Base-by-base conservation (phyloP, 768 basidiomycete species). In the Amanita pseudoporphyria region DNA sequence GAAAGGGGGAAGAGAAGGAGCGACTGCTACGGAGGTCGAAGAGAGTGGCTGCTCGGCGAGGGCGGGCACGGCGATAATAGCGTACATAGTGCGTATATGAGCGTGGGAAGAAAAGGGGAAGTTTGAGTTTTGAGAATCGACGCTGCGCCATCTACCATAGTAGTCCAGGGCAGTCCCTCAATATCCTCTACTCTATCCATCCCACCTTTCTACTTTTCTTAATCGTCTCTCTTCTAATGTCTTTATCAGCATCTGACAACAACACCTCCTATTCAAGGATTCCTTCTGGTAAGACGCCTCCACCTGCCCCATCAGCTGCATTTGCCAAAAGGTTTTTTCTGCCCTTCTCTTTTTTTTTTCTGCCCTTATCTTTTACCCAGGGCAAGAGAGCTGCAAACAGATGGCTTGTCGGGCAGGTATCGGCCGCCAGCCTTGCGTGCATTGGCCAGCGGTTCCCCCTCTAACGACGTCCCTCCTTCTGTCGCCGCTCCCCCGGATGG, bases 301-400 rank as follows among this genome's bases (percentile, higher is more conserved):
- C 88, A 53, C 88, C 89, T 47, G 89, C 88, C 13, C 89, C 89
- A 49, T 92, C 89, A 50, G 88, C 89, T 55, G 89, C 87, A 19
- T 91, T 75, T 66, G 87, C 88, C 28, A 91, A 90, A 76, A 81
- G 89, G 88, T 89, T 39, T 26, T 52, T 60, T 54, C 16, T 45
- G 18, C 24, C 57, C 54, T 40, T 56, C 45, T 55, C 44, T 24
- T 45, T 46, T 45, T 46, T 41, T 55, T 49, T 56, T 41, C 47
- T 52, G 51, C 43, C 54, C 55, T 63, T 53, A 54, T 49, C 35
- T 48, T 54, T 30, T 30, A 53, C 40, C 38, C 47, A 94, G 93
- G 59, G 87, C 91, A 49, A 74, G 91, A 59, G 92, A 95, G 67
- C 73, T 92, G 35, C 84, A 87, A 61, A 85, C 87, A 63, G 84